Base-by-base conservation (phyloP, 495 filamentous ascomycete species). In the Penicillium verhagenii region DNA sequence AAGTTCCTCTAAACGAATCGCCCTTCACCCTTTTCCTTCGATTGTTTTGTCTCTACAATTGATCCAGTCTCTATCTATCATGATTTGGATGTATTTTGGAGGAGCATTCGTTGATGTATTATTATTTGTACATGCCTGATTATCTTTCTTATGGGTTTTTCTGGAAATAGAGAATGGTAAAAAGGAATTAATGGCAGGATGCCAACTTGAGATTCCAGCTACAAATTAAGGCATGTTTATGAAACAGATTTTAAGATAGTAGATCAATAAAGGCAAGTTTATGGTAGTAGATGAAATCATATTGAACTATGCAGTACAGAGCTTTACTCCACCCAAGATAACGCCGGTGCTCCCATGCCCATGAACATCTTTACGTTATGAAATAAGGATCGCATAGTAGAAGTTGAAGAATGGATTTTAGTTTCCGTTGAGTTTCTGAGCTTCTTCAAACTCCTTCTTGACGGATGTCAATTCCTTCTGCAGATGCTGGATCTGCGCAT, bases 401-500 rank as follows among this genome's bases (percentile, higher is more conserved):
- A 54, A 20, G 33, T n/a, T 20, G 33, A 13, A 42, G 29, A 21
- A 38, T 37, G 26, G 24, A 25, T 9, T n/a, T 52, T 33, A 67
- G 52, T 65, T 62, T 38, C 60, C 50, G 28, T 58, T 61, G 19
- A 64, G 72, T 60, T 82, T 82, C 63, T 91, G 83, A 80, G 88
- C 91, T 51, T 87, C 88, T 5, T 82, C 81, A 61, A 90, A 94
- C 48, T 95, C 89, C 61, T 84, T 88, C 67, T 85, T 82, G 54
- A 95, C 84, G 49, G 86, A 77, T 58, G 84, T 85, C 24, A 97
- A 66, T 66, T 96, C 88, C 67, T 88, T 88, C 61, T 87, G 89
- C 49, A 99, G 78, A 69, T 93, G 87, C 60, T 86, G 76, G 11
- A 99, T 80, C 70, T 97, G 95, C 54, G 84, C 85, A 58, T 91